These are phyloP conservation scores for Geranium incanum DNA, from an alignment of 441 rosid species.

Conservation along the genomic window DNA sequence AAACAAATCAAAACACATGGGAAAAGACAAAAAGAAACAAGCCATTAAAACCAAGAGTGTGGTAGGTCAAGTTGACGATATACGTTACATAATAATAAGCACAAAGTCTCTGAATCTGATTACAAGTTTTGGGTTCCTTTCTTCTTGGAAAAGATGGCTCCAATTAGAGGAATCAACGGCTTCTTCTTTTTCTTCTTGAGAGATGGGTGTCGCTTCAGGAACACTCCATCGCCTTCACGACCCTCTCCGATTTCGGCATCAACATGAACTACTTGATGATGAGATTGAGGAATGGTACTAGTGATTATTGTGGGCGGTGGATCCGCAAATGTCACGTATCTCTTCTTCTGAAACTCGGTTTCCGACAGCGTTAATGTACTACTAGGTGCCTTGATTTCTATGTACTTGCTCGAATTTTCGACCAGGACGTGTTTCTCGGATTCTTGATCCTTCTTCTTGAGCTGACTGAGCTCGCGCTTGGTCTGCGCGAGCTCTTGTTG, in stretches of 20 bases:
- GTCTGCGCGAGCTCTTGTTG: slow-evolving; percentile 71
- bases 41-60: no score
- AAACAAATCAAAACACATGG: no score
- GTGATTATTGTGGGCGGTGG: slow-evolving; percentile 33
- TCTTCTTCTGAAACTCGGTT: slow-evolving; percentile 19
- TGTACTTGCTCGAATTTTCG: slow-evolving; percentile 27
- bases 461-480: slow-evolving; percentile 50
- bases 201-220: slow-evolving; percentile 70
- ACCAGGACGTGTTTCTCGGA: slow-evolving; percentile 27
- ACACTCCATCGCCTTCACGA: slow-evolving; percentile 18
- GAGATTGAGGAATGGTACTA: no score
- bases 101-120: no score
- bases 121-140: slow-evolving; percentile 19
- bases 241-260: no score
- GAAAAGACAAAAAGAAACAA: no score
- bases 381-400: slow-evolving; percentile 22
- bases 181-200: slow-evolving; percentile 63
- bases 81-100: no score
- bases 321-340: slow-evolving; percentile 63
- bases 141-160: slow-evolving; percentile 67
- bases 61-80: no score
- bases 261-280: no score
- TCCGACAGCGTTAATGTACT: background rate
- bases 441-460: slow-evolving; percentile 25
- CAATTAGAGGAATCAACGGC: slow-evolving; percentile 67